Evolutionary conservation across 2,329 filamentous ascomycete species (phyloP), one percentile per base, ranked within the genome.

Genomic region (Arthrobotrys entomopaga): DNA sequence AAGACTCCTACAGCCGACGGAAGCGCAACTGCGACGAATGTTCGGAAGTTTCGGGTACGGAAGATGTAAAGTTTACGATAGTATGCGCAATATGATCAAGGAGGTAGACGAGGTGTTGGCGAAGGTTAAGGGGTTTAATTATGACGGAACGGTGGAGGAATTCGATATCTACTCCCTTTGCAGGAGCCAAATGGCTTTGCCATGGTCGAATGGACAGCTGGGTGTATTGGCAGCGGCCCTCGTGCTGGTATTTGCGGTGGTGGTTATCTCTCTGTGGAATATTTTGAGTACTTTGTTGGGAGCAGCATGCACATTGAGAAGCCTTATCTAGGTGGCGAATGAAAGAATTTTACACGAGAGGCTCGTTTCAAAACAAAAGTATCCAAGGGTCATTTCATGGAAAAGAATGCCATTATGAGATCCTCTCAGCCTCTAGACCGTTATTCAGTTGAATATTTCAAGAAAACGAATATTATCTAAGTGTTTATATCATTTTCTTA

Each of bases 11-110:
- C 67, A 72, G 42, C 20, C 42, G 8, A 46, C 60, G 1, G 67
- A 72, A 13, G 19, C 52, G 0, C 26, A 48, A 29, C 24, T 65
- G n/a, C 46, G 40, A 11, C 26, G 57, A 26, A 54, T 29, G 11
- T 19, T 69, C 0, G 64, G 64, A 3, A 46, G 64, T 7, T 52
- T 67, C 24, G 64, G 64, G 11, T 60, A 67, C n/a, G 56, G 56
- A 10, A 34, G 48, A 22, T 74, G 70, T 34, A 53, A 54, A 13
- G 57, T 74, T 5, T 64, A 67, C 43, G 46, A 64, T 1, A 64
- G 70, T 29, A 66, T 74, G 57, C 49, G 48, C 7, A 49, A 60
- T 42, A 8, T 67, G 16, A 19, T 74, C 4, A 34, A 48, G 15
- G 61, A 64, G 3, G 20, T 74, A 0, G 63, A 74, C 22, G 46